Percentiles rank a stretch among this genome's conserved stretches.
These are phyloP conservation scores for Martensiomyces pterosporus DNA, from an alignment of 192 early-diverging fungal genomes.

Conservation along the genomic window DNA sequence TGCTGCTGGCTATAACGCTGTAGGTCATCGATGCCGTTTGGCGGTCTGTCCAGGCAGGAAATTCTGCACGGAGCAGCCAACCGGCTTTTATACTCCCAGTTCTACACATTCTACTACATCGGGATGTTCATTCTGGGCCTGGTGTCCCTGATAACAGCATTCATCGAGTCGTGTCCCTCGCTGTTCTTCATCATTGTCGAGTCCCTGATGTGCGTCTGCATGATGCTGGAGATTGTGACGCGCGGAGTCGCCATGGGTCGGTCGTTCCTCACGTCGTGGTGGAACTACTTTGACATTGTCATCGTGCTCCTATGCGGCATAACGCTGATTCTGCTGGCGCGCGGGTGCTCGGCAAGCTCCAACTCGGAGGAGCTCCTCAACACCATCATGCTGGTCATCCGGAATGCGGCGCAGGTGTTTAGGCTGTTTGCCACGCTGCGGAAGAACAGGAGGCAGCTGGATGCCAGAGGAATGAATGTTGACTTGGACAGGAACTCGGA, in stretches of 20 bases:
- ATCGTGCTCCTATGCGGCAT: constrained; percentile 65
- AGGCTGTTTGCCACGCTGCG: constrained; percentile 64
- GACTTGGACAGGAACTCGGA: constrained; percentile 20
- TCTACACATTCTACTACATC: constrained; percentile 56
- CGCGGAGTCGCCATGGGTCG: constrained; percentile 61
- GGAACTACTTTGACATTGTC: constrained; percentile 70
- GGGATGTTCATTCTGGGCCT: constrained; percentile 50
- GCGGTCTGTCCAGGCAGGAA: constrained; percentile 48
- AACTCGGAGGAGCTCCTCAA: constrained; percentile 68
- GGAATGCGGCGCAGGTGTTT: constrained; percentile 66
- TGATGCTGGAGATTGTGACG: constrained; percentile 68
- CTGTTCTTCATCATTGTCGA: constrained; percentile 67
- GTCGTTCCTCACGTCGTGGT: constrained; percentile 54
- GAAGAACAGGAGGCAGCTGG: constrained; percentile 49
- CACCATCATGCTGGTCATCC: constrained; percentile 65
- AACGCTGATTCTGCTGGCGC: constrained; percentile 61
- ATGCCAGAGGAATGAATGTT: constrained; percentile 28
- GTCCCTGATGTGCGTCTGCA: constrained; percentile 65
- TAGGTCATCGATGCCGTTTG: constrained; percentile 35
- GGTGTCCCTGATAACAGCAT: constrained; percentile 46
- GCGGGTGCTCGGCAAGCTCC: constrained; percentile 61
- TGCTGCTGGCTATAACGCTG: background rate
- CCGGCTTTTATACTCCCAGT: constrained; percentile 56
- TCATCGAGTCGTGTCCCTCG: constrained; percentile 53
- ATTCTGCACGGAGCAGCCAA: constrained; percentile 55